phyloP scores from a whole-genome alignment of 768 basidiomycete genomes.

The Kwoniella mangroviensis region DNA sequence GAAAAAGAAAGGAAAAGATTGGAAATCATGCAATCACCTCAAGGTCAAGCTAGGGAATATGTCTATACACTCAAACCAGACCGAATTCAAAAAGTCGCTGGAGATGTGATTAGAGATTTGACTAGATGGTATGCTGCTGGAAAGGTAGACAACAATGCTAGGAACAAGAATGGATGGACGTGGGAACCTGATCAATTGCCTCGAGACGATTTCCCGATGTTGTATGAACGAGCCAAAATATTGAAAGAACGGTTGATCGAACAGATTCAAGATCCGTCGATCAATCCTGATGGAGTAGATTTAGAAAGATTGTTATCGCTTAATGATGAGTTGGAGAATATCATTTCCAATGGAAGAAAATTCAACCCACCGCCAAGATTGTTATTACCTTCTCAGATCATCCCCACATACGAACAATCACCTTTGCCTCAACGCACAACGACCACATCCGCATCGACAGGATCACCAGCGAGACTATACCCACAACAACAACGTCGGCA shows the following conservation, averaged over 20 bases:
- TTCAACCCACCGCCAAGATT: slow-evolving; percentile 46
- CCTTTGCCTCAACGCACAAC: slow-evolving; percentile 8
- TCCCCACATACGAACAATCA: slow-evolving; percentile 13
- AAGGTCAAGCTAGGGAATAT: slow-evolving; percentile 51
- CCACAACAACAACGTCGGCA: slow-evolving; percentile 34
- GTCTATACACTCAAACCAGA: slow-evolving; percentile 56
- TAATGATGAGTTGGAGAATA: slow-evolving; percentile 71
- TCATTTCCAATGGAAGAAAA: slow-evolving; percentile 63
- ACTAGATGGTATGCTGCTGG: slow-evolving; percentile 42
- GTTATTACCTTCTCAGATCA: slow-evolving; percentile 48
- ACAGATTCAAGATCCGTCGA: slow-evolving; percentile 57
- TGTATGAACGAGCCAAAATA: slow-evolving; percentile 58
- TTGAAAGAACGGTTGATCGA: slow-evolving; percentile 64
- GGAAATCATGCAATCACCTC: slow-evolving; percentile 45
- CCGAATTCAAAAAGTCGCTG: slow-evolving; percentile 41
- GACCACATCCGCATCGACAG: slow-evolving; percentile 16
- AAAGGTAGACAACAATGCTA: slow-evolving; percentile 1
- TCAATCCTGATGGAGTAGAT: slow-evolving; percentile 35
- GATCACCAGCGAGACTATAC: not conserved
- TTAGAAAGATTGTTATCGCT: slow-evolving; percentile 72
- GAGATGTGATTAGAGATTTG: slow-evolving; percentile 42
- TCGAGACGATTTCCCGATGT: slow-evolving; percentile 35
- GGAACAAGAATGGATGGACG: slow-evolving; percentile 4
- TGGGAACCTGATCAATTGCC: slow-evolving; percentile 51
- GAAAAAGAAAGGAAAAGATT: slow-evolving; percentile 50